phyloP scores from a whole-genome alignment of 225 moss, liverwort and hornwort species.

The Antitrichia curtipendula region DNA sequence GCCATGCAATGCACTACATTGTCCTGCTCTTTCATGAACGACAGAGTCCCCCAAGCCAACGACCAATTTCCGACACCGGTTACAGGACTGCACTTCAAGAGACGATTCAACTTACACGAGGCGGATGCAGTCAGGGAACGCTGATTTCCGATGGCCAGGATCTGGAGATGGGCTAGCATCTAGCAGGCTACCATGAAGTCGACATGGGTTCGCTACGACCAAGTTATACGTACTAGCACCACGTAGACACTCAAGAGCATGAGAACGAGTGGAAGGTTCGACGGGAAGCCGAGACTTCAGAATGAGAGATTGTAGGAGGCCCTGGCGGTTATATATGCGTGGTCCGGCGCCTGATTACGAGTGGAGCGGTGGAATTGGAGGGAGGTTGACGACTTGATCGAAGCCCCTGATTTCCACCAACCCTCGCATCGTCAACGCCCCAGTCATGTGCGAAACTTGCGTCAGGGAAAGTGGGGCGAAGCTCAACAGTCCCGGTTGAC shows the following conservation, averaged over 20 bases:
- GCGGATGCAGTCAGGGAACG: not conserved
- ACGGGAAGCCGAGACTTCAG: not conserved
- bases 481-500: not conserved
- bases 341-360: not conserved
- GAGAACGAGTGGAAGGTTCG: not conserved
- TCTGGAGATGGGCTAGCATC: not conserved
- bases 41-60: not conserved
- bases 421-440: constrained; percentile 1
- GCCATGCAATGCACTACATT: not conserved
- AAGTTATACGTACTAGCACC: not conserved
- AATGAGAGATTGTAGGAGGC: not conserved
- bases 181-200: not conserved
- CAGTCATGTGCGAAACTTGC: constrained; percentile 13
- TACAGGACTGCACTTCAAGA: not conserved
- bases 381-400: not conserved
- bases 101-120: not conserved
- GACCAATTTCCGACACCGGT: not conserved
- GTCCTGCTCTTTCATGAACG: not conserved
- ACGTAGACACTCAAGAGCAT: not conserved
- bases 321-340: not conserved
- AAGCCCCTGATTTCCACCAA: not conserved
- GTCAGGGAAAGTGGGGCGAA: not conserved
- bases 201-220: not conserved
- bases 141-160: not conserved
- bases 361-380: not conserved